Percentiles rank a stretch among this genome's conserved stretches.
Conservation (phyloP, 176 grass and related monocot species). For the Oryza meridionalis region DNA sequence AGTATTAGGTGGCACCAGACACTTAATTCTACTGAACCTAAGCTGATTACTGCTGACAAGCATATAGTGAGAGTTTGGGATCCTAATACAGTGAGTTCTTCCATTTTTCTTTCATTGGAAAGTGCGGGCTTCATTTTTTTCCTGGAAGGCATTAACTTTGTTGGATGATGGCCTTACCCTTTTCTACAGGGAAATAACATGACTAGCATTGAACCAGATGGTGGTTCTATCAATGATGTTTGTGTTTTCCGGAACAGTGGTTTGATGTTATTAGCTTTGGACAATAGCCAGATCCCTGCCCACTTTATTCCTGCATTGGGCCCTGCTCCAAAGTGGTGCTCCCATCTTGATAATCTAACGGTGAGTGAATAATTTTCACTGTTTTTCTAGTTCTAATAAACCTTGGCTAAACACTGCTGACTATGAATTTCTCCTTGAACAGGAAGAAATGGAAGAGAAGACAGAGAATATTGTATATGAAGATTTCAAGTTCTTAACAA, state of each 20-base stretch:
- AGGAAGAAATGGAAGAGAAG: conserved; percentile 98
- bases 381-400: not conserved
- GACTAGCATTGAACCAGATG: conserved; percentile 91
- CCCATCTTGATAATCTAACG: conserved; percentile 94
- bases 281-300: conserved; percentile 91
- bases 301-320: conserved; percentile 89
- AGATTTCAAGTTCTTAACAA: conserved; percentile 81
- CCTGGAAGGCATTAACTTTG: not conserved
- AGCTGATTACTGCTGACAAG: conserved; percentile 84
- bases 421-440: conserved; percentile 32
- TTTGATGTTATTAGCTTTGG: conserved; percentile 83
- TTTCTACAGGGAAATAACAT: conserved; percentile 80
- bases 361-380: conserved; percentile 42
- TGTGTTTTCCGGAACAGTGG: conserved; percentile 83
- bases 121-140: conserved; percentile 4
- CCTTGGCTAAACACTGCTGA: conserved; percentile 1
- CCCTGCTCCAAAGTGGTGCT: conserved; percentile 97
- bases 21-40: conserved; percentile 83
- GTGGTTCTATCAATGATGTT: conserved; percentile 82
- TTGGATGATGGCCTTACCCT: conserved; percentile 38
- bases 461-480: conserved; percentile 72
- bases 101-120: not conserved
- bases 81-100: conserved; percentile 85
- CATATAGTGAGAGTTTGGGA: conserved; percentile 94
- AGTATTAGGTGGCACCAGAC: conserved; percentile 94